Conservation (phyloP, 192 early-diverging fungal species). For the Glomus cerebriforme region DNA sequence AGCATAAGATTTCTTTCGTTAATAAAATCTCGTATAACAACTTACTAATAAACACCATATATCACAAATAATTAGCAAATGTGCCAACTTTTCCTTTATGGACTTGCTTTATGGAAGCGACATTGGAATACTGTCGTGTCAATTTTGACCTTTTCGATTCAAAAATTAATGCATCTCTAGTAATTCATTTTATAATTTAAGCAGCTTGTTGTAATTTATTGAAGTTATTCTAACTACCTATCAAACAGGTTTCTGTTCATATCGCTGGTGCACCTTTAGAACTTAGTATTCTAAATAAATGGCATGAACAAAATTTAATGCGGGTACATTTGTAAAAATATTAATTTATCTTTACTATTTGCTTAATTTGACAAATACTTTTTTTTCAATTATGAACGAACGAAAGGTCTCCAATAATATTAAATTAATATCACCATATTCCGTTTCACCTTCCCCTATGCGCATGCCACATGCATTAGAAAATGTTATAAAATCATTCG, state of each 20-base stretch:
- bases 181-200: background rate
- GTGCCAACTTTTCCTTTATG: slow-evolving; percentile 29
- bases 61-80: too few relatives aligned
- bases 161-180: background rate
- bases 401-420: slow-evolving; percentile 31
- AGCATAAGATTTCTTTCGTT: background rate
- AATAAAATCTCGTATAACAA: background rate
- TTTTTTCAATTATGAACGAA: background rate
- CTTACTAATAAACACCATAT: background rate
- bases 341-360: background rate
- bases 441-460: slow-evolving; percentile 20
- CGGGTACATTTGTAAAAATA: background rate
- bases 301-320: slow-evolving; percentile 32
- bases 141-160: slow-evolving; percentile 30
- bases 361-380: background rate
- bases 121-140: slow-evolving; percentile 35
- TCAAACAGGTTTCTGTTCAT: slow-evolving; percentile 32
- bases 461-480: slow-evolving; percentile 27
- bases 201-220: background rate
- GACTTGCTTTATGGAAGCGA: slow-evolving; percentile 34
- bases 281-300: slow-evolving; percentile 20
- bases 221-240: background rate
- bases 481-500: slow-evolving; percentile 24
- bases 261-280: slow-evolving; percentile 21
- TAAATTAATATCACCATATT: slow-evolving; percentile 23